phyloP scores from a whole-genome alignment of 1,284 basidiomycete species.

The Xerocomus minutiporus region DNA sequence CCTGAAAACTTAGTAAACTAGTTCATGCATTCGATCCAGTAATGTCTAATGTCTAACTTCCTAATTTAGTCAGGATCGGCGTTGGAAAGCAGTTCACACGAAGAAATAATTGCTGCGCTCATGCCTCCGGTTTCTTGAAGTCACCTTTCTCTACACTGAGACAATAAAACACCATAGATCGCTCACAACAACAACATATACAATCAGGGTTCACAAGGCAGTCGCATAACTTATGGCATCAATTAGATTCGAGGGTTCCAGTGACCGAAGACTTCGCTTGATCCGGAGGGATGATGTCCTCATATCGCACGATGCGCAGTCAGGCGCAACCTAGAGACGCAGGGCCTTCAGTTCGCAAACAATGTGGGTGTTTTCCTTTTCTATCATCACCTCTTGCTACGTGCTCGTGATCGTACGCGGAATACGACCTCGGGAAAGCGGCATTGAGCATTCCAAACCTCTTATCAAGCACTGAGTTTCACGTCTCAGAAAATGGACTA shows the following conservation, averaged over 20 bases:
- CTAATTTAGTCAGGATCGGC: background rate
- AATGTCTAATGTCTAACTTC: no score
- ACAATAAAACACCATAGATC: background rate
- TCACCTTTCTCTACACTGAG: no score
- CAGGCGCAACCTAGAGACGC: background rate
- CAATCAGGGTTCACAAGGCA: no score
- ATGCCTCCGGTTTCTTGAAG: no score
- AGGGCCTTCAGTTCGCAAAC: background rate
- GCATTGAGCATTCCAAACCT: background rate
- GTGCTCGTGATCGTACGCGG: background rate
- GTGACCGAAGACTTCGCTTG: background rate
- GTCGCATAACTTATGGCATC: background rate
- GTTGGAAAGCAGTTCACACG: background rate
- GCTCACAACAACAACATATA: background rate
- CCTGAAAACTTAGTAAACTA: no score
- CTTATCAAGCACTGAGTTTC: background rate
- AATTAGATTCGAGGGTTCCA: background rate
- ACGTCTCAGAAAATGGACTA: background rate
- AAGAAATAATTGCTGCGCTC: no score
- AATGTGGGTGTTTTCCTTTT: background rate
- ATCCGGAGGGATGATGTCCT: background rate
- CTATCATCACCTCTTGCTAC: background rate
- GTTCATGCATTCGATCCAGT: no score
- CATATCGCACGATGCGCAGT: background rate
- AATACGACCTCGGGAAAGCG: background rate